Evolutionary conservation across 306 rosid species (phyloP), one percentile per base, ranked within the genome.

Genomic region (Benincasa hispida): DNA sequence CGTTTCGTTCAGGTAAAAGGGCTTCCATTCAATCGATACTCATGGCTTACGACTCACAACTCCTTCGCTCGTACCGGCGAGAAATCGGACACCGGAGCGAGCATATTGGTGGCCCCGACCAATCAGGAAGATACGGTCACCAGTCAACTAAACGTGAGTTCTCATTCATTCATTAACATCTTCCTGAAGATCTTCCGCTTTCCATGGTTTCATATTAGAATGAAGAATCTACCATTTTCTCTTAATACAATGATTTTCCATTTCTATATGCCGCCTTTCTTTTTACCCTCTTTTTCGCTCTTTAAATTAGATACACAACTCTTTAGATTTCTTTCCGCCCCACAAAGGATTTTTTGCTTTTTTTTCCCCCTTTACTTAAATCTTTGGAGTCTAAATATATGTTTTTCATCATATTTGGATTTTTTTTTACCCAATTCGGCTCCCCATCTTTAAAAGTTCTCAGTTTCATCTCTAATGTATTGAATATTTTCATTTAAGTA

Each of bases 21-120:
- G 13, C 57, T 94, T 59, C 86, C 97, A n/a, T 94, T 90, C 61
- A 91, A 94, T 62, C 86, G 77, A 21, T 94, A 91, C 79, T 84
- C 98, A 55, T 94, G 98, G 98, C 85, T 94, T n/a, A 94, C 98
- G 27, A 88, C 97, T 35, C 98, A 94, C 85, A 94, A 94, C 32
- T 89, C 98, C 14, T 94, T 6, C 50, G 92, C 98, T 81, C 77
- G 77, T 66, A 84, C 85, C 11, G 96, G 95, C 1, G 89, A 82
- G 2, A 86, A 77, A 78, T 90, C 98, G 4, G 81, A 86, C 53
- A 87, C 95, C 0, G 97, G 98, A 0, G 84, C 91, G 3, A 0
- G 76, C 24, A 22, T 91, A 17, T 0, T 91, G 27, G 19, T 91
- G 27, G 19, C 97, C 11, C 89, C 97, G 1, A 87, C 87, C 89